A percentile compares a stretch with the other conserved stretches of the same genome.
These are phyloP conservation scores for Pestalotiopsis sp. DNA, from an alignment of 2,329 filamentous ascomycete species.

Conservation along the genomic window DNA sequence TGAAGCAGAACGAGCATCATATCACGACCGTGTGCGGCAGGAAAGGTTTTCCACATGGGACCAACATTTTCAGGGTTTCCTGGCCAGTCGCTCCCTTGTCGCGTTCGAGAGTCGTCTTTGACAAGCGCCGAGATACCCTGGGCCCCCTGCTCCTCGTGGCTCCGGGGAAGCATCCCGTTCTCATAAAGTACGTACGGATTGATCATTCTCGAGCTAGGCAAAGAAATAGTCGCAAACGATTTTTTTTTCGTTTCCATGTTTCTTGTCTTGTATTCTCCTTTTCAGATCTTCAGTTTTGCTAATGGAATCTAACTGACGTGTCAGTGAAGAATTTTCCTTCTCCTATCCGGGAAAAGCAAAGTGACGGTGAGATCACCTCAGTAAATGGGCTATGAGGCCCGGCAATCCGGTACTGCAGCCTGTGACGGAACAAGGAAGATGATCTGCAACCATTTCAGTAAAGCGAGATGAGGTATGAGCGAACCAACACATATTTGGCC, in stretches of 20 bases:
- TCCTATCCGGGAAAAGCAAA: neutral
- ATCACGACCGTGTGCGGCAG: neutral
- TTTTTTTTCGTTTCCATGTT: neutral
- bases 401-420: neutral
- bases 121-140: constrained; percentile 22
- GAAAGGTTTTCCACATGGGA: neutral
- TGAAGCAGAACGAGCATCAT: neutral
- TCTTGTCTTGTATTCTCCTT: constrained; percentile 8
- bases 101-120: constrained; percentile 16
- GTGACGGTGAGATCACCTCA: neutral
- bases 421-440: neutral
- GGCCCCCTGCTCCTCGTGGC: constrained; percentile 17
- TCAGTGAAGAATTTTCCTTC: constrained; percentile 19
- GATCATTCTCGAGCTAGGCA: constrained; percentile 15
- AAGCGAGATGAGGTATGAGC: neutral
- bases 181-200: constrained; percentile 13
- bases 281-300: constrained; percentile 16
- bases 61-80: neutral
- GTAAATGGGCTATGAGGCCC: neutral
- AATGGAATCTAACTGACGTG: constrained; percentile 7
- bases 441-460: constrained; percentile 6
- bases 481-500: constrained; percentile 8
- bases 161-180: constrained; percentile 26
- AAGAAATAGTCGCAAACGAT: constrained; percentile 1
- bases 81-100: constrained; percentile 1